Conservation (phyloP, 2,329 filamentous ascomycete genomes). For the Botrytis galanthina region DNA sequence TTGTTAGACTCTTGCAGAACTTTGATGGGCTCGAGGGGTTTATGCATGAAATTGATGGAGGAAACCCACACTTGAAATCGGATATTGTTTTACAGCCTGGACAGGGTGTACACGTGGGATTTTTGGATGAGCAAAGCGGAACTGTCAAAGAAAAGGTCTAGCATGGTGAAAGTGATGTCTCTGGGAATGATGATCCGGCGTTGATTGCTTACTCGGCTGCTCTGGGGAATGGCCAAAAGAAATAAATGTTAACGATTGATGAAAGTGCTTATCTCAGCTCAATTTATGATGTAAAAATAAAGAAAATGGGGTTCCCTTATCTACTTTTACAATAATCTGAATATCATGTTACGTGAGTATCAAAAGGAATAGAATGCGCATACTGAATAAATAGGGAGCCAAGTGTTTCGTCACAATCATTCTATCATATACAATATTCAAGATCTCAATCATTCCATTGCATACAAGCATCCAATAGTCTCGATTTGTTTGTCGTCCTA, state of each 20-base stretch:
- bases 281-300: background rate
- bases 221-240: background rate
- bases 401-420: background rate
- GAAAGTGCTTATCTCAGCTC: background rate
- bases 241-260: background rate
- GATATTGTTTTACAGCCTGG: slow-evolving; percentile 61
- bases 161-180: background rate
- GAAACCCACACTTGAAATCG: slow-evolving; percentile 52
- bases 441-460: background rate
- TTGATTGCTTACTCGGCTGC: background rate
- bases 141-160: background rate
- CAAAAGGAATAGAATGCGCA: background rate
- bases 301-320: background rate
- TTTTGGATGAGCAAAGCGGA: slow-evolving; percentile 45
- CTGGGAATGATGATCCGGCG: background rate
- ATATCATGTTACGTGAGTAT: background rate
- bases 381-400: background rate
- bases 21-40: slow-evolving; percentile 62
- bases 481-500: background rate
- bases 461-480: background rate
- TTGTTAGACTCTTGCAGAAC: slow-evolving; percentile 69
- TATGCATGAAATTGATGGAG: slow-evolving; percentile 55
- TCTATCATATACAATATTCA: background rate
- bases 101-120: slow-evolving; percentile 56
- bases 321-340: background rate